Conservation (phyloP, 2,329 filamentous ascomycete genomes). For the Aspergillus hortae region DNA sequence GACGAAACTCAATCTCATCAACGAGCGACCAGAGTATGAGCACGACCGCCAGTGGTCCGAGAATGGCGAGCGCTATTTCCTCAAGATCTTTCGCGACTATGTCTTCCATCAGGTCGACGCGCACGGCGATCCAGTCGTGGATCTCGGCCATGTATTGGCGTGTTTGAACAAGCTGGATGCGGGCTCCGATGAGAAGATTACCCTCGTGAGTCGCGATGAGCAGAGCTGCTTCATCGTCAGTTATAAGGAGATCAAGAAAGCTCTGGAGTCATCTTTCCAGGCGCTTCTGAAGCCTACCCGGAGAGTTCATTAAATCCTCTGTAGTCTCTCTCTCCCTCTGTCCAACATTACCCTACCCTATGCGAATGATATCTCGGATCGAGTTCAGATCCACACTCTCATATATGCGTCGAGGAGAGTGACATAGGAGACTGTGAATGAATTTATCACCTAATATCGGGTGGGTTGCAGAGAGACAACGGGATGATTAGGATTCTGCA, state of each 20-base stretch:
- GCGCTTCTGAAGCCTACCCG: constrained; percentile 49
- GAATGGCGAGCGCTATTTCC: constrained; percentile 83
- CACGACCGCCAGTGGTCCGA: constrained; percentile 80
- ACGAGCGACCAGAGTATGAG: constrained; percentile 83
- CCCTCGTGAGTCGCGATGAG: constrained; percentile 82
- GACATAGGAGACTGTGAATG: no score
- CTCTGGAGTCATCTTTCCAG: constrained; percentile 58
- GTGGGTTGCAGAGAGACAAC: no score
- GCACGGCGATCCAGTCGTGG: constrained; percentile 75
- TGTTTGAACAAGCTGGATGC: constrained; percentile 92
- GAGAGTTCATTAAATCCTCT: constrained; percentile 28
- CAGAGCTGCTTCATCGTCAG: constrained; percentile 84
- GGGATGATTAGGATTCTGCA: no score
- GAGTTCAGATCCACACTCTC: no score
- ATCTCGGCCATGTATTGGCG: constrained; percentile 80
- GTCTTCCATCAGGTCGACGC: constrained; percentile 94
- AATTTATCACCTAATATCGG: no score
- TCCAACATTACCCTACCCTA: background rate
- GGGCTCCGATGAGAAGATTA: constrained; percentile 80
- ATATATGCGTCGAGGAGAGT: constrained; percentile 9
- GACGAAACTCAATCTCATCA: constrained; percentile 81
- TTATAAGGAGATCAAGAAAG: constrained; percentile 80
- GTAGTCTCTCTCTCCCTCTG: background rate
- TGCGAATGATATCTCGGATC: no score
- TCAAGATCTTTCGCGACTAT: constrained; percentile 95